phyloP scores from a whole-genome alignment of 2,329 filamentous ascomycete species.

The Anthostomella pinea region DNA sequence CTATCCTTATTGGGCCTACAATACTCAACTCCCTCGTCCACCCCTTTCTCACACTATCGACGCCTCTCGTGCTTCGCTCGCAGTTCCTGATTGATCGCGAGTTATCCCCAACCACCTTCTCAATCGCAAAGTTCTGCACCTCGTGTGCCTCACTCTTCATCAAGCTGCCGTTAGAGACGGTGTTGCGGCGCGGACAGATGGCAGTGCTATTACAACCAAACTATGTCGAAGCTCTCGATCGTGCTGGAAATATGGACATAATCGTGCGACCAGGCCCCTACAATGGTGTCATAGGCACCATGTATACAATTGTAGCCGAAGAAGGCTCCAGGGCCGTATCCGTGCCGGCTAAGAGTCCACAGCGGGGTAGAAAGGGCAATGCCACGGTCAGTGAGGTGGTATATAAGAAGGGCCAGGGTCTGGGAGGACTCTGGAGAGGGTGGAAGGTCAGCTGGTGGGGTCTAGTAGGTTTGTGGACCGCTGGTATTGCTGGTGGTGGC shows the following conservation, averaged over 20 bases:
- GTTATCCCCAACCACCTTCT: slow-evolving; percentile 77
- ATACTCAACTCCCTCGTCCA: slow-evolving; percentile 82
- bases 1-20: slow-evolving; percentile 75
- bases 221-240: slow-evolving; percentile 49
- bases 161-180: slow-evolving; percentile 87
- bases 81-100: slow-evolving; percentile 80
- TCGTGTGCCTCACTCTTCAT: slow-evolving; percentile 78
- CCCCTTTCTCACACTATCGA: slow-evolving; percentile 76
- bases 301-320: slow-evolving; percentile 80
- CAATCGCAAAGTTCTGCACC: slow-evolving; percentile 75
- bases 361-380: slow-evolving; percentile 31
- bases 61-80: slow-evolving; percentile 82
- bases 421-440: slow-evolving; percentile 67
- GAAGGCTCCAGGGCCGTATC: slow-evolving; percentile 65
- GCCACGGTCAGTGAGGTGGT: slow-evolving; percentile 40
- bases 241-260: slow-evolving; percentile 56
- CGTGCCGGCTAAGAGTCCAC: slow-evolving; percentile 26
- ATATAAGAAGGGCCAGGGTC: slow-evolving; percentile 62
- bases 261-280: slow-evolving; percentile 81
- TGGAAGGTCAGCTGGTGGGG: slow-evolving; percentile 81
- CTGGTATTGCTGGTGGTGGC: slow-evolving; percentile 59
- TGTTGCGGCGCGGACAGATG: slow-evolving; percentile 84
- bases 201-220: slow-evolving; percentile 59
- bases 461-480: slow-evolving; percentile 70
- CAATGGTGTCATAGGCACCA: slow-evolving; percentile 82